Conservation (phyloP, 495 filamentous ascomycete species). For the Penicillium daleae region DNA sequence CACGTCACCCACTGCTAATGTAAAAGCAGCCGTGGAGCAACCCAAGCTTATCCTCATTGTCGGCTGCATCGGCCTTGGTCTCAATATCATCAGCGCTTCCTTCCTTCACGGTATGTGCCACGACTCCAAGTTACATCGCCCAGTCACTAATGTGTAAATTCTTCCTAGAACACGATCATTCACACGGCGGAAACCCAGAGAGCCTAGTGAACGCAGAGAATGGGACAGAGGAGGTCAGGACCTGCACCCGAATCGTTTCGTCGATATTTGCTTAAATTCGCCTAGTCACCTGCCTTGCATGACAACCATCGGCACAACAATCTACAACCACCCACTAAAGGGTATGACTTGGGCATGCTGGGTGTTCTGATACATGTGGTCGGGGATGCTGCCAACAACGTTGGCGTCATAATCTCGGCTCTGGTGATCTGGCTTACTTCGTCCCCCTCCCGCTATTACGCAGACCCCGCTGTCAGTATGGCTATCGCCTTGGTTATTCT, state of each 20-base stretch:
- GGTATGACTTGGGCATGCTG: neutral
- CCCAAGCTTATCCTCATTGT: conserved; percentile 76
- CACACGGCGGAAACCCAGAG: neutral
- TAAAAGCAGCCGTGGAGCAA: conserved; percentile 60
- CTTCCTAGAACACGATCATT: neutral
- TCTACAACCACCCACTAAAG: neutral
- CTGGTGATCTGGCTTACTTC: conserved; percentile 46
- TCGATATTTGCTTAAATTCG: neutral
- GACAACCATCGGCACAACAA: neutral
- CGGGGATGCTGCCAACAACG: neutral
- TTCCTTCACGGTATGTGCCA: conserved; percentile 68
- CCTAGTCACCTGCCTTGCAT: neutral
- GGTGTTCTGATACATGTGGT: neutral
- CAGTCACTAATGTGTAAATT: neutral
- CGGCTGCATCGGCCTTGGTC: conserved; percentile 74
- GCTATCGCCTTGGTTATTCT: conserved; percentile 36
- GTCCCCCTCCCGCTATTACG: conserved; percentile 42
- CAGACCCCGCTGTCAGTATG: conserved; percentile 51
- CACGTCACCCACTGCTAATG: conserved; percentile 16
- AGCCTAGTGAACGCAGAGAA: neutral
- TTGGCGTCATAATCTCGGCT: conserved; percentile 20
- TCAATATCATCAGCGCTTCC: conserved; percentile 75
- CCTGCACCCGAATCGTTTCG: neutral
- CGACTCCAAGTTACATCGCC: neutral
- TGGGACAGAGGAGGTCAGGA: neutral